Base-by-base conservation (phyloP, 176 grass and related monocot genomes). In the Elymus sibiricus region DNA sequence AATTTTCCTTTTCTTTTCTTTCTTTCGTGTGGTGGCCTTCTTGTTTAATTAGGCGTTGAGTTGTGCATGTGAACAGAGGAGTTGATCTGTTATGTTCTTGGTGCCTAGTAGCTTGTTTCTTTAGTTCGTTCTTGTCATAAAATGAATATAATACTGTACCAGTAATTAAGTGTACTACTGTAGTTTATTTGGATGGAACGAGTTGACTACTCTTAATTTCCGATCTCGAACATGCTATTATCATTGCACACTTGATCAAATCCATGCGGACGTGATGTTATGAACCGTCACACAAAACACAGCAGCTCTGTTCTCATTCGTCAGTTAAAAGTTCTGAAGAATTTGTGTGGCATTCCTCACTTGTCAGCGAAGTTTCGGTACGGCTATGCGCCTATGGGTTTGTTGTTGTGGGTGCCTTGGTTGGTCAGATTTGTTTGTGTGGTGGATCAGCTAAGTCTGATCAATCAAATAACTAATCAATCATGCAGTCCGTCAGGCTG, bases 11-110 rank as follows among this genome's bases (percentile, higher is more conserved):
- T 6, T 70, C 27, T 49, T n/a, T 42, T 15, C 16, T 38, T 70
- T 12, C 9, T 2, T 39, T 8, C 24, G 4, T 44, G 34, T 79
- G 60, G 70, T 62, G 76, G 29, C 4, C 47, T 60, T 32, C 27
- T 62, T 84, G 69, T 79, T 62, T 87, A 68, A 65, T 43, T 80
- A 87, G 85, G 59, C 3, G 74, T 83, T n/a, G 85, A 81, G 89
- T 84, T 80, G 89, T 84, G 81, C 81, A 91, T 87, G 89, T 87
- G 89, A 76, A 87, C 81, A 87, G 60, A 70, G 69, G 69, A 76
- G 29, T 67, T 42, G 61, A 40, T 80, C 35, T 80, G 75, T 80
- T 47, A 25, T 74, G 67, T 77, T 49, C 31, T 24, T 87, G 55
- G 65, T 67, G 61, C 73, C 74, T 79, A 78, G 37, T 79, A 78